Evolutionary conservation across 179 eudicot species (phyloP).

Genomic region (Beta lomatogona): DNA sequence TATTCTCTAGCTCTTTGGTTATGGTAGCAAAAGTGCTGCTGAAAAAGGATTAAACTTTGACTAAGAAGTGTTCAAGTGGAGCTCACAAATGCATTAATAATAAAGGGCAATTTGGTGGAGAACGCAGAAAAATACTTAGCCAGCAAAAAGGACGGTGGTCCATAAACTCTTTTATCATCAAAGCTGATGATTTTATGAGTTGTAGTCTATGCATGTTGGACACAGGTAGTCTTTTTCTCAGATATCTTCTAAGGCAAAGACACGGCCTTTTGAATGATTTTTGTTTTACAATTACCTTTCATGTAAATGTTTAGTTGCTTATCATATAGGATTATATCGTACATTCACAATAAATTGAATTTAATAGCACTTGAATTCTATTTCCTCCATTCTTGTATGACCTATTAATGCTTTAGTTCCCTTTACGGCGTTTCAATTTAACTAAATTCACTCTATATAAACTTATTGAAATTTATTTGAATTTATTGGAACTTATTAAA

Average conservation of each 20-base stretch:
- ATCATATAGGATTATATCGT: background rate
- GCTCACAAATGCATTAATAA: constrained; percentile 25
- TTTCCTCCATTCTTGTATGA: too few species aligned
- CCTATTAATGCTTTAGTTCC: too few species aligned
- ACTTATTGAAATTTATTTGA: too few species aligned
- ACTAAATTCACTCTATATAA: too few species aligned
- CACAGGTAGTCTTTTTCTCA: constrained; percentile 25
- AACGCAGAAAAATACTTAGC: background rate
- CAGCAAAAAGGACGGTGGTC: constrained; percentile 27
- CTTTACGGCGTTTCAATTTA: too few species aligned
- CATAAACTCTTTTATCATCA: constrained; percentile 25
- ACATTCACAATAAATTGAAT: too few species aligned
- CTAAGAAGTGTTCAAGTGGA: constrained; percentile 30
- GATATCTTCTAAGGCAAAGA: constrained; percentile 20
- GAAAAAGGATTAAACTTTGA: constrained; percentile 17
- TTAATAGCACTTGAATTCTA: too few species aligned
- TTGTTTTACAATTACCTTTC: background rate
- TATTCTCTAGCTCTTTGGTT: constrained; percentile 9
- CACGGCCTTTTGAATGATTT: background rate
- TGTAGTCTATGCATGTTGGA: constrained; percentile 24
- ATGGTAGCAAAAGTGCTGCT: constrained; percentile 12
- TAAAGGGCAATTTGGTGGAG: constrained; percentile 12
- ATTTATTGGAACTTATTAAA: too few species aligned
- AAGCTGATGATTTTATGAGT: constrained; percentile 1
- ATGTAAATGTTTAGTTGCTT: background rate